Conservation (phyloP, 1,284 basidiomycete species). For the Naganishia albida region DNA sequence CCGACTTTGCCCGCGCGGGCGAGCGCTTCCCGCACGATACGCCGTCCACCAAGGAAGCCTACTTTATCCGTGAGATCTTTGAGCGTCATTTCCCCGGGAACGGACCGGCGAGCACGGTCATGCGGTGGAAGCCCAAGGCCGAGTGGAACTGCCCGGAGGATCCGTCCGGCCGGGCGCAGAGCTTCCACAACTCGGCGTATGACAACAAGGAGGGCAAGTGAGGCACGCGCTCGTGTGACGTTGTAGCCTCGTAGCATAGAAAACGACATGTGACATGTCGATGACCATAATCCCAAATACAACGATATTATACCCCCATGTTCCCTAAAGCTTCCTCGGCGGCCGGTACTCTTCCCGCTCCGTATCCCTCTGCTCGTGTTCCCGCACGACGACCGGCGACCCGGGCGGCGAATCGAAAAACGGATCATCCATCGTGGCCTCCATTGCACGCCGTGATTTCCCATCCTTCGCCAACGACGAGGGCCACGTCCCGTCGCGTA, state of each 20-base stretch:
- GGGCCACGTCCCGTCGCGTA: slow-evolving; percentile 53
- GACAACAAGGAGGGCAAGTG: slow-evolving; percentile 1
- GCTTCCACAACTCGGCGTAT: slow-evolving; percentile 28
- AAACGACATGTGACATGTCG: slow-evolving; percentile 27
- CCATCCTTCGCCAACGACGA: slow-evolving; percentile 25
- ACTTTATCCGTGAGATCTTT: slow-evolving; percentile 91
- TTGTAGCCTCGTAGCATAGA: slow-evolving; percentile 7
- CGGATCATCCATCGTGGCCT: slow-evolving; percentile 29
- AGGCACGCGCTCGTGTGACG: background rate
- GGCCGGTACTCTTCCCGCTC: slow-evolving; percentile 18
- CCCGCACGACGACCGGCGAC: background rate
- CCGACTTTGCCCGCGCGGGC: slow-evolving; percentile 70
- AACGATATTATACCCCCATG: background rate
- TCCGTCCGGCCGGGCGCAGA: slow-evolving; percentile 76
- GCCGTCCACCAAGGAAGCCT: slow-evolving; percentile 97
- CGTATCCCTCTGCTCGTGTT: background rate
- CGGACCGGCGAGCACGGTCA: slow-evolving; percentile 87
- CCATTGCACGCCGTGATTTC: slow-evolving; percentile 10
- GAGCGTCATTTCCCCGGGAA: slow-evolving; percentile 82
- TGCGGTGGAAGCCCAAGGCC: slow-evolving; percentile 87
- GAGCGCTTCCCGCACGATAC: slow-evolving; percentile 79
- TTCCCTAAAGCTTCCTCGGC: background rate
- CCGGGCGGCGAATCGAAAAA: slow-evolving; percentile 30
- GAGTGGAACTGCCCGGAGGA: slow-evolving; percentile 91
- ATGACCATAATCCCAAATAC: background rate